Evolutionary conservation across 129 eudicot genomes (phyloP), one percentile per base, ranked within the genome.

Genomic region (Rutidosis leptorrhynchoides): DNA sequence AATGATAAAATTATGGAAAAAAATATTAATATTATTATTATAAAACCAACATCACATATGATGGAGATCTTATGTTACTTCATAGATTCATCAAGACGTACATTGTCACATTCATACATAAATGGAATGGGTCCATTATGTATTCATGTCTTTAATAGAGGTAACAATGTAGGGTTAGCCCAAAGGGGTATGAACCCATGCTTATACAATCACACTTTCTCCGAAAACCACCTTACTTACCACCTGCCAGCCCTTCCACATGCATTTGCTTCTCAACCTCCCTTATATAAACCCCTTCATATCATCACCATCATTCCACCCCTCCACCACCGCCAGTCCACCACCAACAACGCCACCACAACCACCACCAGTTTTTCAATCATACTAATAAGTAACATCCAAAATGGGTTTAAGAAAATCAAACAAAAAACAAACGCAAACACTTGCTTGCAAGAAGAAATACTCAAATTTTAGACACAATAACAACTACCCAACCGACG

Each of bases 201-300:
- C 35, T 30, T 58, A 15, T 61, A 67, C 76, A 69, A 69, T 46
- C 54, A 60, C 71, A 67, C 69, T 68, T 67, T 75, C 75, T 53
- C 17, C 8, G 46, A 23, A 68, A 75, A 68, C 63, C 67, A 25
- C 79, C 68, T 53, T 62, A 62, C 74, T 62, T 55, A 63, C 72
- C 42, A n/a, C 64, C 71, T 62, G 53, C 83, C 80, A 61, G 74
- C 76, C 77, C 68, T 62, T 69, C 74, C 85, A 84, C 89, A 80
- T 84, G 84, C 70, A 68, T 70, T 78, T 81, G 84, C 78, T 59
- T 32, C 71, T 59, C 42, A 32, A 15, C 49, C 22, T 56, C 40
- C 46, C 60, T 68, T 74, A 74, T 74, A 74, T 23, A 74, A 67
- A 30, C 33, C 35, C 45, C 30, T 46, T 27, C 58, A 32, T n/a